A percentile compares a stretch with the other conserved stretches of the same genome.
These are phyloP conservation scores for Cardamine occulta DNA, from an alignment of 345 rosid genomes.

Conservation along the genomic window DNA sequence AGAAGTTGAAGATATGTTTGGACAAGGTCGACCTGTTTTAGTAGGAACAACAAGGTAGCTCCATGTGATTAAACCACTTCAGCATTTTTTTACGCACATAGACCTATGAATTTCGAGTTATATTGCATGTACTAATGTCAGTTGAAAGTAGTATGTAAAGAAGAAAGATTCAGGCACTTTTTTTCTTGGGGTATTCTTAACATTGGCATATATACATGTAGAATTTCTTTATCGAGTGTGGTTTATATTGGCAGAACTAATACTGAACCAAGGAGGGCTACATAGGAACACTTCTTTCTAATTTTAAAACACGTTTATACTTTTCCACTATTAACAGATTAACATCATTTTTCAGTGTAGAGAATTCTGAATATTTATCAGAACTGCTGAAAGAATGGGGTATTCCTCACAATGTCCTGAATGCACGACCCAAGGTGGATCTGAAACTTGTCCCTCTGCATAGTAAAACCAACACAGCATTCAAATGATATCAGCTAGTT, in stretches of 20 bases:
- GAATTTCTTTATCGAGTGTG: not conserved
- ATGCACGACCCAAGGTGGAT: slow-evolving; percentile 93
- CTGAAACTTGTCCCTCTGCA: slow-evolving; percentile 24
- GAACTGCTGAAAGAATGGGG: slow-evolving; percentile 76
- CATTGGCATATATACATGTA: not conserved
- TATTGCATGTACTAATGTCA: slow-evolving; percentile 17
- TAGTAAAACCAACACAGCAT: slow-evolving; percentile 19
- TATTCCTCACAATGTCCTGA: slow-evolving; percentile 90
- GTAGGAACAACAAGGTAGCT: slow-evolving; percentile 93
- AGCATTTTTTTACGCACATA: slow-evolving; percentile 18
- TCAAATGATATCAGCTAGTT: slow-evolving; percentile 6
- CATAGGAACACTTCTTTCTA: not conserved
- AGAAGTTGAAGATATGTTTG: slow-evolving; percentile 92
- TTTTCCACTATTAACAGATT: slow-evolving; percentile 17
- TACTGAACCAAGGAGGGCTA: slow-evolving; percentile 15
- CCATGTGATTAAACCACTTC: slow-evolving; percentile 11
- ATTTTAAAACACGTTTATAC: not conserved
- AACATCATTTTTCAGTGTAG: slow-evolving; percentile 72
- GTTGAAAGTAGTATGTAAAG: not conserved
- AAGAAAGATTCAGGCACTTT: not conserved
- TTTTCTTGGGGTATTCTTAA: slow-evolving; percentile 21
- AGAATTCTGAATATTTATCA: slow-evolving; percentile 90
- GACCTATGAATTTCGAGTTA: not conserved
- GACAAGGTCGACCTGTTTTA: slow-evolving; percentile 94
- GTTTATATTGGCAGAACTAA: slow-evolving; percentile 10